phyloP scores from a whole-genome alignment of 352 stramenopile species.

The Stephanocyclus meneghinianus region DNA sequence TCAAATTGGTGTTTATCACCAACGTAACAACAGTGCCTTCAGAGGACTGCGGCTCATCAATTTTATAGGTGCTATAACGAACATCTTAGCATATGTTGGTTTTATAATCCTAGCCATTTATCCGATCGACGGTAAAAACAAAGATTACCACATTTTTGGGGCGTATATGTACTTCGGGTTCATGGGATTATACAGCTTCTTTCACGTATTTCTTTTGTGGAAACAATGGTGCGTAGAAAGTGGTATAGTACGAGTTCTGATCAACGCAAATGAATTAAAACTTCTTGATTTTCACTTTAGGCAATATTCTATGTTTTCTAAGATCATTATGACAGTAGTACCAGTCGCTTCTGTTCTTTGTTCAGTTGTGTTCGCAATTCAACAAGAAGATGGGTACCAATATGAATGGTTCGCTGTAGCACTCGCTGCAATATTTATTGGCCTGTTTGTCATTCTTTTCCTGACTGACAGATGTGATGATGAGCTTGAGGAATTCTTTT shows the following conservation, averaged over 20 bases:
- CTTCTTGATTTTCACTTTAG: neutral
- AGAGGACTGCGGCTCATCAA: conserved; percentile 31
- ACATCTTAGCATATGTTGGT: conserved; percentile 38
- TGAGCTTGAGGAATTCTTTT: conserved; percentile 43
- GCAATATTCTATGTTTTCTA: conserved; percentile 38
- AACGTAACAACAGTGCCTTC: conserved; percentile 35
- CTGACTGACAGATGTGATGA: conserved; percentile 34
- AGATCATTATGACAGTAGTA: conserved; percentile 30
- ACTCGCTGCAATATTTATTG: conserved; percentile 26
- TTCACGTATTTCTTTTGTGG: conserved; percentile 38
- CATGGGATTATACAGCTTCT: conserved; percentile 26
- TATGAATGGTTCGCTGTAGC: conserved; percentile 47
- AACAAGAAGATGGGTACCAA: conserved; percentile 1
- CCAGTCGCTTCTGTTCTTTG: conserved; percentile 18
- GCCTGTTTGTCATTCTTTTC: conserved; percentile 42
- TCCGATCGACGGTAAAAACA: conserved; percentile 27
- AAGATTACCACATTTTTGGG: conserved; percentile 24
- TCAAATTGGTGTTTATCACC: conserved; percentile 50
- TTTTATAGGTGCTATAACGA: conserved; percentile 24
- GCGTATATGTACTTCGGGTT: conserved; percentile 38
- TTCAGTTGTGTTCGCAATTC: conserved; percentile 20
- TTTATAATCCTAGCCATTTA: conserved; percentile 32
- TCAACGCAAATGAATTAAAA: neutral
- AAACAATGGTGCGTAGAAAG: conserved; percentile 26
- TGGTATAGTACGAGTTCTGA: neutral